Base-by-base conservation (phyloP, 2,329 filamentous ascomycete genomes). In the Colletotrichum lupini region DNA sequence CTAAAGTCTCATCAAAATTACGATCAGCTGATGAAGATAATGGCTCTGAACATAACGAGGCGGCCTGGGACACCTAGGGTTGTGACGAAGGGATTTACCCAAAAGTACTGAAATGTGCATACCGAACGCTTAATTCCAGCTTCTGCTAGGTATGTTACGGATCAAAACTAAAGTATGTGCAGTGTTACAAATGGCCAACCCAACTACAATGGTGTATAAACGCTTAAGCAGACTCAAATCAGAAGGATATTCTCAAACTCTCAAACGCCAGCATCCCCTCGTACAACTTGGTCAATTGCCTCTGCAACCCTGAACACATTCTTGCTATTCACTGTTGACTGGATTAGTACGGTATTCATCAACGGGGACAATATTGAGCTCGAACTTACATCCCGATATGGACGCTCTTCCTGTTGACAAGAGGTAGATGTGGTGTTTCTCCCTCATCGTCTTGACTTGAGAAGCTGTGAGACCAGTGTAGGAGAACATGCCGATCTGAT, bases 401-500 rank as follows among this genome's bases (percentile, higher is more conserved):
- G 42, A 49, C 42, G 42, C 42, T 22, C 42, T 49, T 11, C 42
- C 42, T 11, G 42, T 49, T 9, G 42, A 49, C 42, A 49, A 49
- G 8, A 68, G 32, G 16, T 68, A 68, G 24, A 68, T 46, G 53
- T 68, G 66, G 19, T 58, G 22, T 19, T 35, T 14, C 14, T 26
- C 30, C n/a, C 46, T 58, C 12, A 68, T 42, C 19, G n/a, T 16
- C 16, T 42, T 28, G 7, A 61, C 66, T n/a, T 68, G 57, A 1
- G 55, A 26, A 4, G 42, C 32, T 26, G n/a, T 24, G 11, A 90
- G 78, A 0, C 88, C 88, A 0, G 87, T 87, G 68, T 81, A 83
- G 0, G 78, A 79, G 73, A 84, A 84, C 82, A 84, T 84, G 30
- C 83, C 83, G 6, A 74, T 81, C 65, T 28, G 55, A 19, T 19